Evolutionary conservation across 2,329 filamentous ascomycete species (phyloP), one percentile per base, ranked within the genome.

Genomic region (Dactylellina drechsleri): DNA sequence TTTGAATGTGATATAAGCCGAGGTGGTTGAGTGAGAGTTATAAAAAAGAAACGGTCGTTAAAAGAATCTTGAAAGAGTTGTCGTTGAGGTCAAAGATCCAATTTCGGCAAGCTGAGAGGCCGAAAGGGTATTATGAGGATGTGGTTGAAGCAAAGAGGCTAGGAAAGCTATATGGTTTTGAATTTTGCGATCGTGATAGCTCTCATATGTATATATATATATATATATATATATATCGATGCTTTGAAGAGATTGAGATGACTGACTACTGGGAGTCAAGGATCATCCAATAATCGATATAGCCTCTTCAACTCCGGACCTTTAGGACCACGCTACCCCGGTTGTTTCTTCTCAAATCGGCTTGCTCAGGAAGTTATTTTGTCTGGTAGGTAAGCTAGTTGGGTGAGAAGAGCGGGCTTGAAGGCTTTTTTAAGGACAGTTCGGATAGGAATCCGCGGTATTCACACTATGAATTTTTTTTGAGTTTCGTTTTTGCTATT

Each of bases 81-180:
- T 81, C 81, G 81, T 80, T 77, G 66, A 79, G 77, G 81, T 82
- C 79, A 77, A 8, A 77, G 80, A 79, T 65, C 62, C 62, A 62
- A 50, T 66, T 20, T 64, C 65, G 66, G 73, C 76, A 49, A 57
- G 68, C 56, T 53, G 20, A 52, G 43, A 50, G 50, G 67, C 67
- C 67, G 67, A 60, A 20, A 60, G 49, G 59, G 68, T 13, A 10
- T 20, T 52, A 13, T 62, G 54, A 57, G 49, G 57, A 60, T 58
- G 41, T 23, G 47, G 16, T 53, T 47, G 71, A 68, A 67, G 71
- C 31, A 49, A 58, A 75, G 65, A 67, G 65, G 71, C 64, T 47
- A 57, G 41, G 43, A 52, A 73, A 75, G 71, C 71, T 75, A 75
- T 67, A 28, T 47, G 28, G 31, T 53, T 62, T 16, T 16, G 28